Conservation (phyloP, 2,329 filamentous ascomycete genomes). For the Verticillium albo-atrum region DNA sequence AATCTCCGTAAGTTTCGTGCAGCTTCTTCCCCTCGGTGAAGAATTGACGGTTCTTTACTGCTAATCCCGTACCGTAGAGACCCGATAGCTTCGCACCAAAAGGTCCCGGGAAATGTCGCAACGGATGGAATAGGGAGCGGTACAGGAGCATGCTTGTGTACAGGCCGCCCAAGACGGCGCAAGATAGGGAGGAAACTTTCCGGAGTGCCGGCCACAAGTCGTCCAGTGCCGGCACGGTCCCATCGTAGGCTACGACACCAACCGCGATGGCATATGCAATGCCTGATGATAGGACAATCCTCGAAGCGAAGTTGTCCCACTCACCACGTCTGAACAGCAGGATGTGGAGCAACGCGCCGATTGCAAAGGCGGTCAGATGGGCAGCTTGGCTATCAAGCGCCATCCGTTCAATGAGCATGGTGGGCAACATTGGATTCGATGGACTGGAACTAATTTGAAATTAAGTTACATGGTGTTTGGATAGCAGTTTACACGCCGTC, state of each 20-base stretch:
- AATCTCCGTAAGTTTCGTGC: conserved; percentile 21
- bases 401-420: too few relatives aligned
- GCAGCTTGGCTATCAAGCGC: too few relatives aligned
- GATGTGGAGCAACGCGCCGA: conserved; percentile 11
- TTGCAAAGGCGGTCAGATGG: conserved; percentile 1
- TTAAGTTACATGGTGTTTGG: too few relatives aligned
- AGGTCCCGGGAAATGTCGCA: conserved; percentile 21
- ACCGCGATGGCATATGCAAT: background rate
- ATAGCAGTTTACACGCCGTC: too few relatives aligned
- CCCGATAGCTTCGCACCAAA: conserved; percentile 20
- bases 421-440: too few relatives aligned
- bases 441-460: too few relatives aligned
- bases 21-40: conserved; percentile 19
- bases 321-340: conserved; percentile 18
- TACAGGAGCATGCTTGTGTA: conserved; percentile 16
- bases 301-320: conserved; percentile 16
- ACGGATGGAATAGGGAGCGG: conserved; percentile 16
- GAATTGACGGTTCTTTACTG: conserved; percentile 15
- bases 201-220: background rate
- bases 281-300: conserved; percentile 5
- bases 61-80: conserved; percentile 12
- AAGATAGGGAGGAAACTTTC: background rate
- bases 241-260: background rate
- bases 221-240: background rate
- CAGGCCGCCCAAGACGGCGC: conserved; percentile 6